Evolutionary conservation across 495 filamentous ascomycete species (phyloP), one percentile per base, ranked within the genome.

Genomic region (Elaphomyces granulatus): DNA sequence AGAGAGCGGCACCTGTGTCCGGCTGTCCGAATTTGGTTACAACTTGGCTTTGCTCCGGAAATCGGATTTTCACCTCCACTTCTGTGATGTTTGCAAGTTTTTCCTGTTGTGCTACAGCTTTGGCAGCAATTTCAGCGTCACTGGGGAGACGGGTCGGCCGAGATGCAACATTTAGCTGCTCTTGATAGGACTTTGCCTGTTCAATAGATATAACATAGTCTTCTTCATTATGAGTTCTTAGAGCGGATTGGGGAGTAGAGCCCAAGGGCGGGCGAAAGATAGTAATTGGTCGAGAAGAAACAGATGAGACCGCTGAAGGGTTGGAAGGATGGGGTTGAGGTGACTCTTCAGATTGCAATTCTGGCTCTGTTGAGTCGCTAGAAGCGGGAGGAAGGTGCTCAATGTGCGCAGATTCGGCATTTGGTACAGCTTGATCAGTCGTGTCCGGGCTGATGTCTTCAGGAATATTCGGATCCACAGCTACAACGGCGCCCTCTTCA

Each of bases 181-280:
- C 66, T 58, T 96, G 87, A 48, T 88, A 82, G 8, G 75, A 62
- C 49, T 87, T 80, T 20, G 84, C 83, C 45, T 96, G 85, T 31
- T 80, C 82, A 46, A 94, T 75, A 15, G 81, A 83, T 1, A 87
- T 86, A 17, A 81, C 70, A 54, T 82, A 96, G 46, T 84, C 83
- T 15, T 67, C 67, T 41, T 87, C 82, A 17, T 82, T 70, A 44
- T 77, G 73, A 10, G 66, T 54, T 36, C 64, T 58, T 41, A 67
- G 61, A 20, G 84, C 80, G 23, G 90, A 92, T 15, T 67, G 70
- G n/a, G 83, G 88, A 1, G 77, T 88, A 34, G 67, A 56, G 35
- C 64, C 74, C 18, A 74, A 64, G 1, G 90, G 83, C 2, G 90
- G 78, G 3, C 74, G 68, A 60, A 78, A 95, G 40, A 96, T 75